phyloP scores from a whole-genome alignment of 139 green algal genomes.

The Coccomyxa sp. region DNA sequence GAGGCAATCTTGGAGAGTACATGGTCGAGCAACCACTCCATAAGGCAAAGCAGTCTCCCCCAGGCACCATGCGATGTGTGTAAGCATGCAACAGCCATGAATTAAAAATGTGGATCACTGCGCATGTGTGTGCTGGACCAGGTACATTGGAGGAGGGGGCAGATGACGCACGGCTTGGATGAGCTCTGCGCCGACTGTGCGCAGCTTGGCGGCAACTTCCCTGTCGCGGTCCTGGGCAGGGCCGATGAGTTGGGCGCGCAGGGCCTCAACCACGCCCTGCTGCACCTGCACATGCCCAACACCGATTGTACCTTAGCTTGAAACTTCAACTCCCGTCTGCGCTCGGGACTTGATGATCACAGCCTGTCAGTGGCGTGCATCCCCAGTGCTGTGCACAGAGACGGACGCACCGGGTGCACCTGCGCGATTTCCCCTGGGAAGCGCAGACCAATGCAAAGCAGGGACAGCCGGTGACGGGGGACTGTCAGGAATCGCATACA shows the following conservation, averaged over 20 bases:
- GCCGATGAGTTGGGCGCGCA: background rate
- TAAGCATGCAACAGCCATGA: no score
- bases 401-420: background rate
- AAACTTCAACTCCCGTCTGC: background rate
- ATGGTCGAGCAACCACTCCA: no score
- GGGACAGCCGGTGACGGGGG: background rate
- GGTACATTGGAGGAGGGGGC: background rate
- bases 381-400: background rate
- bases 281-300: slow-evolving; percentile 5
- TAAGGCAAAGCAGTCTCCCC: no score
- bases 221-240: background rate
- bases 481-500: background rate
- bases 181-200: slow-evolving; percentile 4
- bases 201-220: background rate
- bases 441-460: background rate
- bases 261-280: background rate
- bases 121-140: no score
- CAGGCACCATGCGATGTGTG: no score
- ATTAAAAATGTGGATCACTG: no score
- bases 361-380: background rate
- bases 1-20: no score
- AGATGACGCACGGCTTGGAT: background rate
- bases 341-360: background rate
- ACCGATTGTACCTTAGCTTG: background rate
- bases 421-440: background rate